phyloP scores from a whole-genome alignment of 164 flowering plant species.

The Tetrastigma voinierianum region DNA sequence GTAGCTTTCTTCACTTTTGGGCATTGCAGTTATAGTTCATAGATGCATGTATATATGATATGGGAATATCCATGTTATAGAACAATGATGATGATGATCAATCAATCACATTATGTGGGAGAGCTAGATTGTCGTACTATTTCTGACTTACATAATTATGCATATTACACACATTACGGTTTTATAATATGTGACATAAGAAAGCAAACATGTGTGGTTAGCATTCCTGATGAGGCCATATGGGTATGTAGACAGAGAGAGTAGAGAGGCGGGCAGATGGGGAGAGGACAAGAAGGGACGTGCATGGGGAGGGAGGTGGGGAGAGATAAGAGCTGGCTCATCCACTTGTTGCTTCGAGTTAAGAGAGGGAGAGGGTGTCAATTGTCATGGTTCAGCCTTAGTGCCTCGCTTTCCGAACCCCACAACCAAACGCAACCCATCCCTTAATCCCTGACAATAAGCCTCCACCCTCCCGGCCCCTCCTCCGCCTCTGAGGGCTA shows the following conservation, averaged over 20 bases:
- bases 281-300: constrained; percentile 63
- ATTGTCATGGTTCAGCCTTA: constrained; percentile 5
- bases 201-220: constrained; percentile 11
- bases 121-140: no score
- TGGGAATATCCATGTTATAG: constrained; percentile 1
- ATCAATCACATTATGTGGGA: no score
- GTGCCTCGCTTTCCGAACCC: constrained; percentile 35
- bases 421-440: background rate
- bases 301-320: no score
- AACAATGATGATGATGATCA: background rate
- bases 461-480: constrained; percentile 15
- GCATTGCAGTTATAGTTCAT: constrained; percentile 2
- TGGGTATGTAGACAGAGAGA: no score
- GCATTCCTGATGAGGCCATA: constrained; percentile 17
- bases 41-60: constrained; percentile 1
- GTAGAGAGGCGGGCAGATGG: constrained; percentile 60
- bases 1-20: constrained; percentile 1
- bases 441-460: constrained; percentile 33
- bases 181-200: background rate
- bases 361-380: constrained; percentile 30
- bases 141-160: background rate
- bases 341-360: constrained; percentile 62
- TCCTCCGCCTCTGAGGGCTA: constrained; percentile 35
- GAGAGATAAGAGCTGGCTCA: constrained; percentile 38
- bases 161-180: no score